phyloP scores from a whole-genome alignment of 441 rosid species.

The Eutrema salsugineum region DNA sequence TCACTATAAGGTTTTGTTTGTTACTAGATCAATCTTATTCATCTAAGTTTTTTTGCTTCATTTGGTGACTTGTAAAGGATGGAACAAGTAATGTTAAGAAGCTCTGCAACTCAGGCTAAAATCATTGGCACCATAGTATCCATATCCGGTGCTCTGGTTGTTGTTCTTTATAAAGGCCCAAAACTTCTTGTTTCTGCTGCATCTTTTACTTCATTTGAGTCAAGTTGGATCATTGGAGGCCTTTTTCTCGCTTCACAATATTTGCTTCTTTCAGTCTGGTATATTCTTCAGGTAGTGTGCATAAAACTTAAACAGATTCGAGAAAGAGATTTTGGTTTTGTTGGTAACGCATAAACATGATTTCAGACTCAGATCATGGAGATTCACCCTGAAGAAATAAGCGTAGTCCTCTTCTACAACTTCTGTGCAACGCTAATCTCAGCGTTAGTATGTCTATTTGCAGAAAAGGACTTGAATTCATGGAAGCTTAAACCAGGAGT shows the following conservation, averaged over 20 bases:
- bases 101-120: slow-evolving; percentile 52
- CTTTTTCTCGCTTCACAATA: slow-evolving; percentile 33
- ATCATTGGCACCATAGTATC: slow-evolving; percentile 58
- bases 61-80: slow-evolving; percentile 32
- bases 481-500: slow-evolving; percentile 41
- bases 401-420: slow-evolving; percentile 38
- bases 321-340: neutral
- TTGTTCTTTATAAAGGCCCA: slow-evolving; percentile 56
- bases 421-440: slow-evolving; percentile 26
- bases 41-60: neutral
- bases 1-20: neutral
- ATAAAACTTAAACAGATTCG: neutral
- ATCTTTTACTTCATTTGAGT: slow-evolving; percentile 5
- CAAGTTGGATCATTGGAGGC: slow-evolving; percentile 48
- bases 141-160: slow-evolving; percentile 52
- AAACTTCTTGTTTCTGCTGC: neutral
- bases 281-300: slow-evolving; percentile 44
- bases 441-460: slow-evolving; percentile 31
- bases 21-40: neutral
- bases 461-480: slow-evolving; percentile 34
- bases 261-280: slow-evolving; percentile 37
- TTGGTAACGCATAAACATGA: neutral
- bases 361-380: slow-evolving; percentile 47
- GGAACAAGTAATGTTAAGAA: slow-evolving; percentile 43
- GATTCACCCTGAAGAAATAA: slow-evolving; percentile 52